Evolutionary conservation across 345 rosid species (phyloP).

Genomic region (Brassica carinata): DNA sequence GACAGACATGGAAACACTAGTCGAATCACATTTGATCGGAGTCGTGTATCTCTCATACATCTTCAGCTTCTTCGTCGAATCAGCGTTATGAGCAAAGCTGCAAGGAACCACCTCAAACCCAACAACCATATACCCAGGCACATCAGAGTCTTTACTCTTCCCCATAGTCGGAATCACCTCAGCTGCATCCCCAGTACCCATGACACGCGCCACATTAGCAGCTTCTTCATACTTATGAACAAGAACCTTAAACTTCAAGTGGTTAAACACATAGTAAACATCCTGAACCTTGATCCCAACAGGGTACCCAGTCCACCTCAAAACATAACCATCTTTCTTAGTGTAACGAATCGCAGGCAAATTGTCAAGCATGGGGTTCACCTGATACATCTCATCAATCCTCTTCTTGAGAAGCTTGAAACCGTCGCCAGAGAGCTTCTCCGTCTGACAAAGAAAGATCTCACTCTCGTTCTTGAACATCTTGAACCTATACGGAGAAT

Average conservation of each 20-base stretch:
- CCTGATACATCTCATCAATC: slow-evolving; percentile 90
- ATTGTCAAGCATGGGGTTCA: slow-evolving; percentile 78
- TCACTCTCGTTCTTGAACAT: slow-evolving; percentile 71
- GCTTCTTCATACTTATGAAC: slow-evolving; percentile 84
- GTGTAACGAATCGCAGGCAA: slow-evolving; percentile 80
- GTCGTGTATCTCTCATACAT: slow-evolving; percentile 64
- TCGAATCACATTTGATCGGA: slow-evolving; percentile 71
- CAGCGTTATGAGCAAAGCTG: slow-evolving; percentile 58
- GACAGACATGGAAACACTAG: slow-evolving; percentile 63
- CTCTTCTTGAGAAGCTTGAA: slow-evolving; percentile 74
- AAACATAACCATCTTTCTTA: slow-evolving; percentile 56
- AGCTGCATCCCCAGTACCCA: slow-evolving; percentile 91
- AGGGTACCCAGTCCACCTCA: slow-evolving; percentile 89
- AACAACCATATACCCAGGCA: slow-evolving; percentile 77
- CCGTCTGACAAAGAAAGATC: slow-evolving; percentile 61
- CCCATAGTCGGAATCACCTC: slow-evolving; percentile 63
- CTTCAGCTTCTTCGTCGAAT: slow-evolving; percentile 56
- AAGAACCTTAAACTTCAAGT: slow-evolving; percentile 84
- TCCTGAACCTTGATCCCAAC: slow-evolving; percentile 73
- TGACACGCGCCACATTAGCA: slow-evolving; percentile 66
- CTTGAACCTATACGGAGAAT: slow-evolving; percentile 72
- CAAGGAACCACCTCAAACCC: slow-evolving; percentile 91
- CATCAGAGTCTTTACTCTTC: slow-evolving; percentile 41
- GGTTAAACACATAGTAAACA: slow-evolving; percentile 74
- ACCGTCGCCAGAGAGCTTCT: slow-evolving; percentile 51